Evolutionary conservation across 2,329 filamentous ascomycete genomes (phyloP), one percentile per base, ranked within the genome.

Genomic region (Fusarium anthophilum): DNA sequence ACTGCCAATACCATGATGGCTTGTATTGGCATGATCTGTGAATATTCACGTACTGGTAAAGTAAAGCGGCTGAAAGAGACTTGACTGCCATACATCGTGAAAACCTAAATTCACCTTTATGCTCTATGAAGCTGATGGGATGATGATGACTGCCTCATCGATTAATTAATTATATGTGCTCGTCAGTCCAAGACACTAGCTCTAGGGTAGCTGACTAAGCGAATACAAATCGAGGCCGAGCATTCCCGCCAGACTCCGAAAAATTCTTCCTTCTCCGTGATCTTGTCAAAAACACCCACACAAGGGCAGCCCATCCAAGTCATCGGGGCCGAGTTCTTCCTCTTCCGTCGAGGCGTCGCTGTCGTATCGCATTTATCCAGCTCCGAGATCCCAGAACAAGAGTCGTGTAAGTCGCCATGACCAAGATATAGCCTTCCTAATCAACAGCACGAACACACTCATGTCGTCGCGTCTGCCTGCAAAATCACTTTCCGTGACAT

Each of bases 351-450:
- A 81, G 76, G 76, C 75, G 76, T 77, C 59, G 67, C 78, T 74
- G 82, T 79, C 79, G 81, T 81, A 79, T 83, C 82, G 81, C 82
- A 84, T 83, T 84, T 83, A 84, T 82, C 81, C 82, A 82, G 81
- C 74, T 83, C 82, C 82, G 82, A 69, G 66, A 78, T 82, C 81
- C 82, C 80, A 74, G 76, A 78, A 77, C 76, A 74, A 76, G 70
- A 74, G 78, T 76, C 72, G 70, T 82, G 81, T 83, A 82, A 83
- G 81, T 84, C 76, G 65, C 48, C 69, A 72, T 66, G 72, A 63
- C 73, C 69, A 66, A 72, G 71, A 74, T 69, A 65, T 75, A 74
- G 66, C 58, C 63, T 60, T 55, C 56, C 63, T 64, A 64, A 69
- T 60, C 50, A 57, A 73, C 62, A 60, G 70, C 69, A 76, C 59